Evolutionary conservation across 2,329 filamentous ascomycete species (phyloP).

Genomic region (Colletotrichum nymphaeae): DNA sequence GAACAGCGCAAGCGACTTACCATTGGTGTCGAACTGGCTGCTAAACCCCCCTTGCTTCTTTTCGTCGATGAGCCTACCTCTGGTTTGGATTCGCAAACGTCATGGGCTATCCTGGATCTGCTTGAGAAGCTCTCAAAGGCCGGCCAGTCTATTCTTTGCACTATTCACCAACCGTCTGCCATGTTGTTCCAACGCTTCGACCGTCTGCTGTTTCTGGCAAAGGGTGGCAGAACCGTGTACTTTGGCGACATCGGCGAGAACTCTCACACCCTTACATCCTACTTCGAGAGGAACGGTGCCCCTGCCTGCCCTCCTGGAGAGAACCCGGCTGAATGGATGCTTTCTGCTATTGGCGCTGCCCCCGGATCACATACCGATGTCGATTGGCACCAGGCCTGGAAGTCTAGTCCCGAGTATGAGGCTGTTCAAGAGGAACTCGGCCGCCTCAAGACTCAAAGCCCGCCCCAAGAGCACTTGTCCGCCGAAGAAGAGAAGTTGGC

Average conservation of each 20-base stretch:
- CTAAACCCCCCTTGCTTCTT: constrained; percentile 77
- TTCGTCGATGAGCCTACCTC: constrained; percentile 85
- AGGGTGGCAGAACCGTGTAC: constrained; percentile 57
- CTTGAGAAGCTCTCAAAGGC: constrained; percentile 71
- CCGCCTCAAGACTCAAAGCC: constrained; percentile 16
- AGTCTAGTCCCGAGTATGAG: constrained; percentile 53
- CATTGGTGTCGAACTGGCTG: constrained; percentile 81
- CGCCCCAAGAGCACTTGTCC: background rate
- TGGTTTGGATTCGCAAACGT: constrained; percentile 79
- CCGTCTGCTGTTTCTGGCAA: constrained; percentile 36
- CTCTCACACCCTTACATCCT: constrained; percentile 58
- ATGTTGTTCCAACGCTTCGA: constrained; percentile 38
- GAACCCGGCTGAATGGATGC: constrained; percentile 67
- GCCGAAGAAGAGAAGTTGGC: background rate
- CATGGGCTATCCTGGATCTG: constrained; percentile 79
- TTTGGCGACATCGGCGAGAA: constrained; percentile 65
- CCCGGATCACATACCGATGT: constrained; percentile 58
- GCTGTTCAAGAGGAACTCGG: constrained; percentile 39
- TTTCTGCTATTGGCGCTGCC: constrained; percentile 42
- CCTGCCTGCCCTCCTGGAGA: constrained; percentile 57
- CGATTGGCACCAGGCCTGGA: constrained; percentile 60
- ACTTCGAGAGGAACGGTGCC: constrained; percentile 63
- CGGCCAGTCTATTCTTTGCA: constrained; percentile 56
- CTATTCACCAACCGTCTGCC: constrained; percentile 39
- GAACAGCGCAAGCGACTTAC: constrained; percentile 70